A percentile compares a stretch with the other conserved stretches of the same genome.
These are phyloP conservation scores for Cochlearia excelsa DNA, from an alignment of 345 rosid species.

Conservation along the genomic window DNA sequence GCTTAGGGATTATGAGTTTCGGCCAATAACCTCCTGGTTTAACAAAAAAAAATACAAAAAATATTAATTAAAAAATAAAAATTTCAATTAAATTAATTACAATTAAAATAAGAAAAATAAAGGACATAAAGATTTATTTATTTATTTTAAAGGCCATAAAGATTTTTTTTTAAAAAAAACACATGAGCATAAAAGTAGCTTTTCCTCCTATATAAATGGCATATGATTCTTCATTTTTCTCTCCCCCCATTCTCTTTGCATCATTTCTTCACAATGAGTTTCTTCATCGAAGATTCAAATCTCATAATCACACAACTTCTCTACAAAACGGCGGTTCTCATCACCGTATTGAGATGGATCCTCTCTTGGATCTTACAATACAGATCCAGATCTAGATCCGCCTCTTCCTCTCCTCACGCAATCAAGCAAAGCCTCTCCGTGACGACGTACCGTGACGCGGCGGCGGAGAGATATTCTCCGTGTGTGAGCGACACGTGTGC, in stretches of 20 bases:
- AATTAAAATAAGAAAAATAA: too few species aligned
- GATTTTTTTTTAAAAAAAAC: too few species aligned
- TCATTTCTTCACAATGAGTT: slow-evolving; percentile 38
- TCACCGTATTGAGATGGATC: slow-evolving; percentile 67
- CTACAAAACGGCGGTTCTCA: slow-evolving; percentile 62
- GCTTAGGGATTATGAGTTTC: too few species aligned
- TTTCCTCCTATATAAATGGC: neutral
- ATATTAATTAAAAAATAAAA: too few species aligned
- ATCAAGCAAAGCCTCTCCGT: slow-evolving; percentile 52
- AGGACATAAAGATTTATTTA: too few species aligned
- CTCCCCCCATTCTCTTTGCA: neutral
- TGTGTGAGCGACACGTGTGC: slow-evolving; percentile 52
- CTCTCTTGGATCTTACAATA: slow-evolving; percentile 47
- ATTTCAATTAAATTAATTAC: too few species aligned
- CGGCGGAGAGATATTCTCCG: slow-evolving; percentile 33
- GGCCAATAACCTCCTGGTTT: too few species aligned
- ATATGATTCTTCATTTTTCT: neutral
- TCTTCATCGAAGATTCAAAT: slow-evolving; percentile 55
- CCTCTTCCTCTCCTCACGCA: slow-evolving; percentile 38
- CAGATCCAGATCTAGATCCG: slow-evolving; percentile 26
- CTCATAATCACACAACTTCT: slow-evolving; percentile 49
- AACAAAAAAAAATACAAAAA: too few species aligned
- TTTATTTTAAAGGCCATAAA: too few species aligned
- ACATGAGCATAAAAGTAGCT: too few species aligned
- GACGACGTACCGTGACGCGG: slow-evolving; percentile 51